These are phyloP conservation scores for Cupressus sempervirens DNA, from an alignment of 75 land plant species.

Conservation along the genomic window DNA sequence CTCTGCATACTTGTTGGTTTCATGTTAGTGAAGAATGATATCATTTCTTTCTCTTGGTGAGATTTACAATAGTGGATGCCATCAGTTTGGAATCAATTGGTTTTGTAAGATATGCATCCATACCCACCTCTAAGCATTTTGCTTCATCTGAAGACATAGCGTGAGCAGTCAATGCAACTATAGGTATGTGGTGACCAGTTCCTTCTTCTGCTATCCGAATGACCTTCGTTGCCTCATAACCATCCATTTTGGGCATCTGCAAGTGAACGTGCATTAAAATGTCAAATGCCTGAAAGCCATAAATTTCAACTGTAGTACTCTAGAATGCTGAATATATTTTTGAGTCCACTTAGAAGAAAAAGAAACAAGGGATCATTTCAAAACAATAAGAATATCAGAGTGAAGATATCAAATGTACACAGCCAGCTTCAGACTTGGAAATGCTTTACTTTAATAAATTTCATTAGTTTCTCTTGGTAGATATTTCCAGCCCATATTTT, in stretches of 20 bases:
- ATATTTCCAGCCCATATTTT: neutral
- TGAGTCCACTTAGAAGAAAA: neutral
- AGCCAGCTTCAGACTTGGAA: neutral
- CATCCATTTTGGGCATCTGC: slow-evolving; percentile 95
- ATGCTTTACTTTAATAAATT: neutral
- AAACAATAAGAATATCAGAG: neutral
- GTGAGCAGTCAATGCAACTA: slow-evolving; percentile 88
- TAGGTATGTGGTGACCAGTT: slow-evolving; percentile 56
- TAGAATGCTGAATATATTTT: neutral
- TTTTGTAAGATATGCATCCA: slow-evolving; percentile 90
- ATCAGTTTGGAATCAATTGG: slow-evolving; percentile 76
- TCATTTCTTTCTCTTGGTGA: slow-evolving; percentile 33
- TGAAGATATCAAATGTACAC: neutral
- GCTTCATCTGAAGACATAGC: slow-evolving; percentile 84
- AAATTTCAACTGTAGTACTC: neutral
- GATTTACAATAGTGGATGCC: slow-evolving; percentile 68
- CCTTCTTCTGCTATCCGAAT: slow-evolving; percentile 62
- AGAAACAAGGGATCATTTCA: slow-evolving; percentile 3
- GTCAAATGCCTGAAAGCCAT: neutral
- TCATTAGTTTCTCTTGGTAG: neutral
- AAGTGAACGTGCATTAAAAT: neutral
- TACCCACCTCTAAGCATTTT: slow-evolving; percentile 84
- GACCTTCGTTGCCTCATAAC: slow-evolving; percentile 74
- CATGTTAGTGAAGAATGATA: slow-evolving; percentile 1
- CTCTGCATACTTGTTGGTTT: neutral